A percentile compares a stretch with the other conserved stretches of the same genome.
phyloP scores from a whole-genome alignment of 148 eudicot species.

The Fagopyrum esculentum region DNA sequence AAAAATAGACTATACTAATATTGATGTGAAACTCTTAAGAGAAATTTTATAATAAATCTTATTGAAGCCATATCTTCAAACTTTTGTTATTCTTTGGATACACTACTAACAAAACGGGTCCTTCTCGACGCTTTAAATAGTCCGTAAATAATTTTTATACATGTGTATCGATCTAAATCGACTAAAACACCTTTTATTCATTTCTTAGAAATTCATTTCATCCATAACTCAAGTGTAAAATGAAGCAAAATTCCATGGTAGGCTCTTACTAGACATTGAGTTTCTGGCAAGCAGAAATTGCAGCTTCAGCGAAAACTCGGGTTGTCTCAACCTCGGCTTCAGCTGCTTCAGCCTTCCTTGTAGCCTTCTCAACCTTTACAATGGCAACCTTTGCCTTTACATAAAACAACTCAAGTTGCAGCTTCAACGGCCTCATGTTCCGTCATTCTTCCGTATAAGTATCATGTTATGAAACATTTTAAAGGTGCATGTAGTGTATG shows the following conservation, averaged over 20 bases:
- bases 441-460: slow-evolving; percentile 32
- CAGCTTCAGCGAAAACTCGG: slow-evolving; percentile 51
- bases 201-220: not conserved
- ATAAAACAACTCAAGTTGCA: slow-evolving; percentile 61
- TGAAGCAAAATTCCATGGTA: not conserved
- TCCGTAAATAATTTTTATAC: not conserved
- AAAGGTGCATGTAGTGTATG: too few species aligned
- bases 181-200: not conserved
- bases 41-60: too few species aligned
- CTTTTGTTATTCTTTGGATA: too few species aligned
- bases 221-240: not conserved
- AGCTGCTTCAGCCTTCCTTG: slow-evolving; percentile 73
- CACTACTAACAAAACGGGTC: too few species aligned
- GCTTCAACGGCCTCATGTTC: slow-evolving; percentile 65
- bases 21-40: too few species aligned
- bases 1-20: too few species aligned
- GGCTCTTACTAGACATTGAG: slow-evolving; percentile 3
- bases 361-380: slow-evolving; percentile 76
- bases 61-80: too few species aligned
- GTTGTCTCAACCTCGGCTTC: slow-evolving; percentile 81
- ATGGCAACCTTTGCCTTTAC: slow-evolving; percentile 93
- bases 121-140: too few species aligned
- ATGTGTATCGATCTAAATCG: not conserved
- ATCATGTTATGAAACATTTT: too few species aligned
- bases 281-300: slow-evolving; percentile 18